These are phyloP conservation scores for Oryza brachyantha DNA, from an alignment of 176 grass and related monocot genomes.

Conservation along the genomic window DNA sequence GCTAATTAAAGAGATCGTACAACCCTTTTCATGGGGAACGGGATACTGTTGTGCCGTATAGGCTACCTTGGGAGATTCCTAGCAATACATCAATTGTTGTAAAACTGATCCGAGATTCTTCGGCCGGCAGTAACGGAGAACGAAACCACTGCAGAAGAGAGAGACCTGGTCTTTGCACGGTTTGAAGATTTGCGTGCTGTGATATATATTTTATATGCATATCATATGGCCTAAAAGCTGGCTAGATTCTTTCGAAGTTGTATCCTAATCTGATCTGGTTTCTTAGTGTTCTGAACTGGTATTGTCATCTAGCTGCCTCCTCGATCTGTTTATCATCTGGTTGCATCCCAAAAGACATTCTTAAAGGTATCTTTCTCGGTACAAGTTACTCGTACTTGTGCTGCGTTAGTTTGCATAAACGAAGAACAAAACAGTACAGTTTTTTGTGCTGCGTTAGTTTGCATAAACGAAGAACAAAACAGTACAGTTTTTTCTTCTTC, in stretches of 20 bases:
- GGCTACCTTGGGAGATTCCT: neutral
- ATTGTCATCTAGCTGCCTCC: slow-evolving; percentile 24
- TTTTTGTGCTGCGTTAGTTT: no score
- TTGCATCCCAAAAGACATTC: slow-evolving; percentile 43
- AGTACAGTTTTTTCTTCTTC: no score
- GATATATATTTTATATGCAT: no score
- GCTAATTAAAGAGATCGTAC: neutral
- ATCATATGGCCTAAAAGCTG: neutral
- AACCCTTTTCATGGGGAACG: neutral
- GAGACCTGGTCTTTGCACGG: neutral
- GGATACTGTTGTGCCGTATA: neutral
- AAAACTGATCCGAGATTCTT: neutral
- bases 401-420: no score
- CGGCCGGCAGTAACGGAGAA: neutral
- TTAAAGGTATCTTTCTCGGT: slow-evolving; percentile 13
- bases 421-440: no score
- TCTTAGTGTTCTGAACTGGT: neutral
- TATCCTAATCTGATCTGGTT: slow-evolving; percentile 31
- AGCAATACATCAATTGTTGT: neutral
- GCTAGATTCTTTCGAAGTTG: slow-evolving; percentile 33
- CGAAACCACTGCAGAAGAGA: neutral
- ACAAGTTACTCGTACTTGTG: neutral
- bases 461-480: no score
- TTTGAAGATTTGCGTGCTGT: neutral
- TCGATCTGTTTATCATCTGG: slow-evolving; percentile 7